phyloP scores from a whole-genome alignment of 495 filamentous ascomycete genomes.

The Aspergillus coremiiformis region DNA sequence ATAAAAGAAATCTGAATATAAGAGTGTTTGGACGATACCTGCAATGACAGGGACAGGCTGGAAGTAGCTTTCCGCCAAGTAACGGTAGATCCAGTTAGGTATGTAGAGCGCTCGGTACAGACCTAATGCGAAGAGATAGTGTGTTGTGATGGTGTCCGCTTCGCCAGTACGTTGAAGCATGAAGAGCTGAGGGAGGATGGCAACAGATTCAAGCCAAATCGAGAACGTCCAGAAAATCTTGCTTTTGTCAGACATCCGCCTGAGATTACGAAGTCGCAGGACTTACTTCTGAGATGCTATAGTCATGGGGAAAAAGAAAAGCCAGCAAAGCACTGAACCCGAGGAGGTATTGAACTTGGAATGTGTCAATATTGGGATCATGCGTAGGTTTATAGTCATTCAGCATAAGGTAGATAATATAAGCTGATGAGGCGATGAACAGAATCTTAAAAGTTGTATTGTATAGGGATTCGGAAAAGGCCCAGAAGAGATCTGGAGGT shows the following conservation, averaged over 20 bases:
- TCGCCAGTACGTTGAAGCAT: constrained; percentile 96
- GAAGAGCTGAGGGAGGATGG: constrained; percentile 94
- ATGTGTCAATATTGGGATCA: constrained; percentile 91
- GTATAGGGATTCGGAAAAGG: constrained; percentile 69
- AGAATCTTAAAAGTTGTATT: constrained; percentile 93
- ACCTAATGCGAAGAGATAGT: constrained; percentile 96
- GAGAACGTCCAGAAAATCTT: constrained; percentile 94
- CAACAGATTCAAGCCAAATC: constrained; percentile 94
- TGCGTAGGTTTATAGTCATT: constrained; percentile 93
- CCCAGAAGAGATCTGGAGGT: constrained; percentile 75
- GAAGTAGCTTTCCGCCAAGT: constrained; percentile 64
- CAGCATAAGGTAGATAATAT: constrained; percentile 95
- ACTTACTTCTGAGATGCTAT: constrained; percentile 55
- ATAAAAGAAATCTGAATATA: constrained; percentile 99
- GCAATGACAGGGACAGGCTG: constrained; percentile 80
- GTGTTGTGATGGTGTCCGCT: constrained; percentile 95
- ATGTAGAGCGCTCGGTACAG: constrained; percentile 91
- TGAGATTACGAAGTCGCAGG: not conserved
- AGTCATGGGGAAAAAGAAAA: constrained; percentile 75
- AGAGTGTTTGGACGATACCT: constrained; percentile 82
- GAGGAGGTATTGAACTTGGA: constrained; percentile 89
- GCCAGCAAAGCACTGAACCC: constrained; percentile 70
- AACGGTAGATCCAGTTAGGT: constrained; percentile 94
- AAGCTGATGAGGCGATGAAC: constrained; percentile 81
- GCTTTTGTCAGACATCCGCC: constrained; percentile 5